Percentiles rank a stretch among this genome's conserved stretches.
These are phyloP conservation scores for Candida nemodendra DNA, from an alignment of 805 yeast species.

Conservation along the genomic window DNA sequence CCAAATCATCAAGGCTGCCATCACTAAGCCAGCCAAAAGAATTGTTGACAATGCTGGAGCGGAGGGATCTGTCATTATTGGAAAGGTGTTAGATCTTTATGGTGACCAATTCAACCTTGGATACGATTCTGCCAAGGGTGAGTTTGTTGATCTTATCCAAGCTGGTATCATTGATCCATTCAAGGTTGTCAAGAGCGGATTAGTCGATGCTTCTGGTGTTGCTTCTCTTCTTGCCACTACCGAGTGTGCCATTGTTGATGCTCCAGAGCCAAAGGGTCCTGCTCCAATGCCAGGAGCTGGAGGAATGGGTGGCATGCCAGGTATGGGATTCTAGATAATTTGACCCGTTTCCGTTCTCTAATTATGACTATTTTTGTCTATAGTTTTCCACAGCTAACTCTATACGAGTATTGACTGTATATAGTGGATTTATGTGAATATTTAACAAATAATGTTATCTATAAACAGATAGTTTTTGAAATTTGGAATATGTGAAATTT, in stretches of 20 bases:
- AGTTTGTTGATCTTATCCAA: slow-evolving; percentile 92
- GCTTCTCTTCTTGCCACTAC: slow-evolving; percentile 97
- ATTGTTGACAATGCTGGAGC: slow-evolving; percentile 96
- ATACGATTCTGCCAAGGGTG: slow-evolving; percentile 89
- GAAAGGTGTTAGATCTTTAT: slow-evolving; percentile 65
- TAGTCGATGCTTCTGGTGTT: slow-evolving; percentile 96
- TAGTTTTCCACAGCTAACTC: too few species aligned
- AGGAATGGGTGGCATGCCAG: slow-evolving; percentile 61
- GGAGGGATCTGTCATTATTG: slow-evolving; percentile 95
- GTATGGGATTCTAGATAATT: slow-evolving; percentile 29
- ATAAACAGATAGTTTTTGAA: too few species aligned
- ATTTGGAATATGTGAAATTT: too few species aligned
- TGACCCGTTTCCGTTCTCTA: background rate
- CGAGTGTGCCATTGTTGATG: slow-evolving; percentile 96
- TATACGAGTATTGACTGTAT: background rate
- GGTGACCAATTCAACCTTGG: slow-evolving; percentile 83
- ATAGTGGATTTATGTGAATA: background rate
- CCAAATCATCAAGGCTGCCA: slow-evolving; percentile 86
- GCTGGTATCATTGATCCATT: slow-evolving; percentile 98
- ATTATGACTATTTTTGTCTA: too few species aligned
- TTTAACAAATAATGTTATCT: too few species aligned
- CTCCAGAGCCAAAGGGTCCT: slow-evolving; percentile 73
- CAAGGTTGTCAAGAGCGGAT: slow-evolving; percentile 94
- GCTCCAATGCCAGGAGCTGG: slow-evolving; percentile 56
- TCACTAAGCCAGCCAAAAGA: slow-evolving; percentile 92